Base-by-base conservation (phyloP, 177 flowering plant species). In the Vitis hybrid region DNA sequence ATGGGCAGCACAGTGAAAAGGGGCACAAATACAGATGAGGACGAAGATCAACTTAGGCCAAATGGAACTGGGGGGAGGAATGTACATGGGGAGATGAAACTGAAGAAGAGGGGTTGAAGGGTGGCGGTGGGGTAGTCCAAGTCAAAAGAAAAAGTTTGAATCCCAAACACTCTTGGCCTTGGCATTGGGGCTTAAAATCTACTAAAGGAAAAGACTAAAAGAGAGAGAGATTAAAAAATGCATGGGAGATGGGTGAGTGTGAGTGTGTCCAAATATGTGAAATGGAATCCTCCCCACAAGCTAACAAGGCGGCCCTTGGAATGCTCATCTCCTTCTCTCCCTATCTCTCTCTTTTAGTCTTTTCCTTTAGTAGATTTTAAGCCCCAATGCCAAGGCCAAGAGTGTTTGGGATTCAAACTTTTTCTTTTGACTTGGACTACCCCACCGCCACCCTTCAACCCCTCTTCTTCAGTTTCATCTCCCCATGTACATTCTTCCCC, bases 91-190 rank as follows among this genome's bases (percentile, higher is more conserved):
- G 29, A 26, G 29, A 26, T 26, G 29, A 26, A 26, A 26, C 29
- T 26, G 29, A 26, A 26, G 29, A 26, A 26, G 29, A 26, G 29
- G 29, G 5, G 29, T 26, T 26, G 29, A 3, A 26, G 29, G 29
- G 45, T 39, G 45, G 45, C 6, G 45, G 45, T 39, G 29, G 29
- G 68, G 51, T 10, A 50, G 81, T 74, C 75, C 69, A 72, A 74
- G 81, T 78, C 78, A 78, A 74, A 76, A 65, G 18, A 13, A 70
- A 78, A 55, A 72, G 71, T 69, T 72, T 55, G 74, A 78, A 78
- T 78, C 81, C 81, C 81, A 65, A 74, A 53, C 72, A 64, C 26
- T 8, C 14, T 26, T 18, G 20, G 50, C 60, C 12, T 31, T 14
- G 13, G 11, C n/a, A 12, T 3, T 26, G 29, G 29, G 1, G 11